phyloP scores from a whole-genome alignment of 345 rosid species.

The Turritis glabra region DNA sequence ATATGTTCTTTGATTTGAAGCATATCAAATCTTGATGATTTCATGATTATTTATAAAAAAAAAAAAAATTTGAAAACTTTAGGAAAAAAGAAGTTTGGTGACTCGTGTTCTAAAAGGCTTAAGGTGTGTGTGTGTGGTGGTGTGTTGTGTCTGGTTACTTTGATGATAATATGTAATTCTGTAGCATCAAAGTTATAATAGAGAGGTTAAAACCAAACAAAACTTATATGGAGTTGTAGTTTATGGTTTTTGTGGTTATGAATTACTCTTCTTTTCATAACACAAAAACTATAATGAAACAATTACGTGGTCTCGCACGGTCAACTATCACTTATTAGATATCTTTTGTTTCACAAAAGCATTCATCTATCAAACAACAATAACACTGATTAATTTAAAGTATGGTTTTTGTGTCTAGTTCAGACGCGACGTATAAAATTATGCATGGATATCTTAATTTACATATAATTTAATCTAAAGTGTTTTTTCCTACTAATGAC shows the following conservation, averaged over 20 bases:
- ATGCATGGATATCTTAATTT: neutral
- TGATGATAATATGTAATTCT: neutral
- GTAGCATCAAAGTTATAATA: neutral
- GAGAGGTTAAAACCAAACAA: neutral
- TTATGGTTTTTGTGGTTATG: constrained; percentile 11
- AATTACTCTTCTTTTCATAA: neutral
- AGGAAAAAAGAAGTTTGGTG: constrained; percentile 16
- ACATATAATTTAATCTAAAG: neutral
- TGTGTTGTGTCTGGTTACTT: constrained; percentile 26
- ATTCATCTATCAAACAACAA: constrained; percentile 4
- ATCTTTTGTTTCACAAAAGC: neutral
- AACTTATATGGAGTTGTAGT: neutral
- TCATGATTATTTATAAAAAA: neutral
- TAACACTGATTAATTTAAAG: neutral
- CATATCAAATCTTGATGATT: neutral
- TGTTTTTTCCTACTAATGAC: neutral
- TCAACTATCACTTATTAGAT: constrained; percentile 2
- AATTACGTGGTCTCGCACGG: constrained; percentile 5
- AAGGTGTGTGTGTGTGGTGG: neutral
- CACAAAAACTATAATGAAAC: neutral
- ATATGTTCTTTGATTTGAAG: neutral
- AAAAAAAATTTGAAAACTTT: no score
- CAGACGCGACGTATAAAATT: neutral
- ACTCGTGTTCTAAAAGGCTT: neutral
- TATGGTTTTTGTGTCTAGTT: neutral